These are phyloP conservation scores for Neckera pumila DNA, from an alignment of 225 moss, liverwort and hornwort species.

Conservation along the genomic window DNA sequence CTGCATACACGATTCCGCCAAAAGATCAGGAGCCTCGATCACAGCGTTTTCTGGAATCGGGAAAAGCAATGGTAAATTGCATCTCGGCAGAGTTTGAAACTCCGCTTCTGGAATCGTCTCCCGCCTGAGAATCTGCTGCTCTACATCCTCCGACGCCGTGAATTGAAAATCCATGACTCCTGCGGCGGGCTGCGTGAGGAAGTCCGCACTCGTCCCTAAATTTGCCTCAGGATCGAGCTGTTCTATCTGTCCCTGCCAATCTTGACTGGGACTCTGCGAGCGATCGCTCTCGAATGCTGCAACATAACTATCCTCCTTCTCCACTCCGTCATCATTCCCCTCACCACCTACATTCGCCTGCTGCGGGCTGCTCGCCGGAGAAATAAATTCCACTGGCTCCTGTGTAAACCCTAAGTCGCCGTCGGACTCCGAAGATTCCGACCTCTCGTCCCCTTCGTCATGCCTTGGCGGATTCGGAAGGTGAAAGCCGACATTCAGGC, in stretches of 20 bases:
- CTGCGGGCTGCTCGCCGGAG: slow-evolving; percentile 20
- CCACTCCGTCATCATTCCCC: background rate
- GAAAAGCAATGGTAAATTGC: background rate
- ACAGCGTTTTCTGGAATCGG: background rate
- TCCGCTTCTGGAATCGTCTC: slow-evolving; percentile 1
- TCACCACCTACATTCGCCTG: background rate
- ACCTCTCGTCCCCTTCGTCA: background rate
- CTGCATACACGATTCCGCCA: slow-evolving; percentile 16
- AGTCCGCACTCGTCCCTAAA: slow-evolving; percentile 9
- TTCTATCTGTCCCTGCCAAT: slow-evolving; percentile 1
- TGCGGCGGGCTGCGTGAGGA: slow-evolving; percentile 10
- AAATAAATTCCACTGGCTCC: slow-evolving; percentile 33
- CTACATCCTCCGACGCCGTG: background rate
- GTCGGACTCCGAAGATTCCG: slow-evolving; percentile 31
- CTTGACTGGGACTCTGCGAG: slow-evolving; percentile 21
- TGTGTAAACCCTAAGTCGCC: slow-evolving; percentile 4
- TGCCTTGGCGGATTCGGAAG: background rate
- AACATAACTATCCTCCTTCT: slow-evolving; percentile 20
- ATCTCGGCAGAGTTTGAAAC: background rate
- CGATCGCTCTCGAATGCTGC: slow-evolving; percentile 23
- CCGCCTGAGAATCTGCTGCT: background rate
- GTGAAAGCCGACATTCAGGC: background rate
- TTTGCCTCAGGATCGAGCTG: background rate
- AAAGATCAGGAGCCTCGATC: background rate
- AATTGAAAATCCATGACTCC: slow-evolving; percentile 1